Conservation (phyloP, 306 rosid species). For the Bauhinia variegata region DNA sequence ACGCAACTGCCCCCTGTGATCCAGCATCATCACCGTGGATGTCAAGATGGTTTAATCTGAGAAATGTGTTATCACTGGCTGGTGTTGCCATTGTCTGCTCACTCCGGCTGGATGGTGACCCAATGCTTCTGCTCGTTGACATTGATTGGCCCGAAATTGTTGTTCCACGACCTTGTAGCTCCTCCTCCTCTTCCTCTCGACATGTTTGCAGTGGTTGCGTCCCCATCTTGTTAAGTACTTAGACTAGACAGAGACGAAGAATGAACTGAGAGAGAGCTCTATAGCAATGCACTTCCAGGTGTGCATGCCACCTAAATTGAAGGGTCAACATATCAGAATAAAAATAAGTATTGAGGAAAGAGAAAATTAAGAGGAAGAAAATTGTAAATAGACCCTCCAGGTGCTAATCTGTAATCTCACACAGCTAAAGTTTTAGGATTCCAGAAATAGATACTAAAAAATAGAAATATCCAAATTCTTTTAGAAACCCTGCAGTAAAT, state of each 20-base stretch:
- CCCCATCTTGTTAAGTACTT: conserved; percentile 56
- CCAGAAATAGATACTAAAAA: neutral
- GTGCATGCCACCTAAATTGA: conserved; percentile 1
- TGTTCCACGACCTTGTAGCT: conserved; percentile 50
- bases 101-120: conserved; percentile 89
- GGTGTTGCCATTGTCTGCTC: conserved; percentile 93
- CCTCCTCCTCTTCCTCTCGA: conserved; percentile 75
- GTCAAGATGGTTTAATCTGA: conserved; percentile 71
- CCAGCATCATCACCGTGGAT: conserved; percentile 82
- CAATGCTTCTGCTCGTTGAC: conserved; percentile 87
- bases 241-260: neutral
- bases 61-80: conserved; percentile 64
- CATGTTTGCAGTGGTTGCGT: conserved; percentile 58
- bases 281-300: neutral
- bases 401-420: too few relatives aligned
- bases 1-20: conserved; percentile 79
- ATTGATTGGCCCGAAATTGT: conserved; percentile 78
- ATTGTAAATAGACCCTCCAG: neutral
- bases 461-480: neutral
- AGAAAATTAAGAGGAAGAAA: neutral
- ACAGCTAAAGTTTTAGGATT: neutral
- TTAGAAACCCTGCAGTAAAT: neutral
- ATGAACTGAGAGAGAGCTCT: neutral
- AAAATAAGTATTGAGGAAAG: neutral
- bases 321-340: neutral